Evolutionary conservation across 2,329 filamentous ascomycete genomes (phyloP).

Genomic region (Aspergillus pseudoterreus): DNA sequence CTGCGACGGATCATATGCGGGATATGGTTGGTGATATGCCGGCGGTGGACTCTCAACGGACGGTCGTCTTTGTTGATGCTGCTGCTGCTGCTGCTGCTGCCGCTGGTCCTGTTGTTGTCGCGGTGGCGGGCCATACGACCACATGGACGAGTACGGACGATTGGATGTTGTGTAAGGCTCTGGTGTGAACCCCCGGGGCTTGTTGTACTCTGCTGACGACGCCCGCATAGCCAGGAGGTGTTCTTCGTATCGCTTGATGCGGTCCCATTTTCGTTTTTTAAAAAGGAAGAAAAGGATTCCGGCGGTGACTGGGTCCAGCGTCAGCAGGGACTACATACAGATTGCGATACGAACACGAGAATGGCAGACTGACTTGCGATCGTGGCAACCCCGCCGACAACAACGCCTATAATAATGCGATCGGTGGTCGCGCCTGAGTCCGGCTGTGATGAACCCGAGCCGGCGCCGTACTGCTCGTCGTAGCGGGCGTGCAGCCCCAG

Average conservation of each 20-base stretch:
- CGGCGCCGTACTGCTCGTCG: background rate
- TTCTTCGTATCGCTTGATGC: slow-evolving; percentile 18
- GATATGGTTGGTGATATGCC: slow-evolving; percentile 22
- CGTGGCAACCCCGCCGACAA: slow-evolving; percentile 23
- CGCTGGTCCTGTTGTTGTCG: background rate
- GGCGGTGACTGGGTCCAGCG: slow-evolving; percentile 18
- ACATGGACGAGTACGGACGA: slow-evolving; percentile 8
- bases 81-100: slow-evolving; percentile 10
- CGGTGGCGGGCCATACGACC: slow-evolving; percentile 2
- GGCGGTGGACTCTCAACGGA: slow-evolving; percentile 20
- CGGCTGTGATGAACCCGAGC: background rate
- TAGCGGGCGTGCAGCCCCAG: background rate
- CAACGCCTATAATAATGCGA: slow-evolving; percentile 26
- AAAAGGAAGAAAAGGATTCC: slow-evolving; percentile 21
- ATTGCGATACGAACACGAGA: background rate
- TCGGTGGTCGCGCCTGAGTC: slow-evolving; percentile 2
- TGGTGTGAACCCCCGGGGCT: background rate
- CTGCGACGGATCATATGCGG: slow-evolving; percentile 33
- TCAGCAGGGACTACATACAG: background rate
- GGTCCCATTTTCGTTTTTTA: slow-evolving; percentile 23
- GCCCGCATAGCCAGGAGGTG: slow-evolving; percentile 10
- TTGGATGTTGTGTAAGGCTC: slow-evolving; percentile 3
- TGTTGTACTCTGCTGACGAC: slow-evolving; percentile 1
- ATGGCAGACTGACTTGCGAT: slow-evolving; percentile 21
- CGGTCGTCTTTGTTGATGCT: slow-evolving; percentile 2